These are phyloP conservation scores for Kurtzmaniella quercitrusa DNA, from an alignment of 1,139 yeast genomes.

Conservation along the genomic window DNA sequence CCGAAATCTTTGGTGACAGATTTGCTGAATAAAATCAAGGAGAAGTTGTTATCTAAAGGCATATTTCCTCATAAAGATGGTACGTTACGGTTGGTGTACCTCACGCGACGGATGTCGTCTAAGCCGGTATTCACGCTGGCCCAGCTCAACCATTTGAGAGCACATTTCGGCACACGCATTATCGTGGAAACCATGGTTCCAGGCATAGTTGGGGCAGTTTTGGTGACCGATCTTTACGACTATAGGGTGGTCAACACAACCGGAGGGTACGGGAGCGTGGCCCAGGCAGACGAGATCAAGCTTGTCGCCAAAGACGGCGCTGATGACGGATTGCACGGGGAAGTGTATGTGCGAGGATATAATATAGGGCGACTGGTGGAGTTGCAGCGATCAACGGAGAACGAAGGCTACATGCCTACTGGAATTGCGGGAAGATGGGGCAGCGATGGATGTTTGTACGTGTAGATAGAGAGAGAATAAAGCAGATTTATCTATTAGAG, in stretches of 20 bases:
- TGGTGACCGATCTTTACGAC: conserved; percentile 59
- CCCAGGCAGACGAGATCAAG: conserved; percentile 49
- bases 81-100: conserved; percentile 36
- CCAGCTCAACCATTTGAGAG: conserved; percentile 40
- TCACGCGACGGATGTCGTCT: conserved; percentile 20
- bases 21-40: conserved; percentile 7
- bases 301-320: conserved; percentile 25
- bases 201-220: conserved; percentile 53
- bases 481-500: too few species aligned
- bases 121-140: conserved; percentile 17
- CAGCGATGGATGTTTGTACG: conserved; percentile 66
- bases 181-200: conserved; percentile 48
- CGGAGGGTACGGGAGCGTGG: conserved; percentile 38
- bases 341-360: conserved; percentile 59
- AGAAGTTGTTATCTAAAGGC: conserved; percentile 24
- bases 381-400: conserved; percentile 10
- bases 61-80: conserved; percentile 14
- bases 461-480: neutral
- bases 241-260: conserved; percentile 38
- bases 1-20: neutral
- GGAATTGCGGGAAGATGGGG: conserved; percentile 60
- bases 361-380: conserved; percentile 48
- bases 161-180: conserved; percentile 46
- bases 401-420: conserved; percentile 63
- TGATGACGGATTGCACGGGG: conserved; percentile 42